phyloP scores from a whole-genome alignment of 495 filamentous ascomycete genomes.

The Trichoderma erinaceum region DNA sequence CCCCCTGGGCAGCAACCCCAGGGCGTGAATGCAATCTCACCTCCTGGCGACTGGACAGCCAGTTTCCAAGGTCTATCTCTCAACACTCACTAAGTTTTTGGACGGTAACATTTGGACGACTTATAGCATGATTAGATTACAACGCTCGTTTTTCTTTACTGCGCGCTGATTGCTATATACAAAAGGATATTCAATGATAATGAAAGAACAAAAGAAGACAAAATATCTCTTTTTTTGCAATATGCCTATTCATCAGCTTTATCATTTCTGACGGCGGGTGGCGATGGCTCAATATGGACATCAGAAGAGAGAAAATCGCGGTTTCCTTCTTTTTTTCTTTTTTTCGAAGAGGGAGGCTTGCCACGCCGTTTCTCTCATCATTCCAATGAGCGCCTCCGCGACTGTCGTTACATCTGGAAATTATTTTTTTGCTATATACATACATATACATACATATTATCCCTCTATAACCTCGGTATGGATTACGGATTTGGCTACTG shows the following conservation, averaged over 20 bases:
- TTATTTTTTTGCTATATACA: constrained; percentile 9
- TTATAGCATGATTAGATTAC: constrained; percentile 9
- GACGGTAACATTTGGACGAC: background rate
- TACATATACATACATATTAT: constrained; percentile 9
- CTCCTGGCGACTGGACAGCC: constrained; percentile 40
- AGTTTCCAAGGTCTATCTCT: constrained; percentile 49
- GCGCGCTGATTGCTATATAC: background rate
- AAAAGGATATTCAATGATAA: background rate
- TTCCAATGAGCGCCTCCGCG: background rate
- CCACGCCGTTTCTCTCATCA: no score
- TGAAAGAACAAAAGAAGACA: constrained; percentile 3
- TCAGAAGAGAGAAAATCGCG: background rate
- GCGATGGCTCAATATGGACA: background rate
- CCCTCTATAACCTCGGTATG: constrained; percentile 6
- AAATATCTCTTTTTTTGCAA: constrained; percentile 12
- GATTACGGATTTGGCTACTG: constrained; percentile 8
- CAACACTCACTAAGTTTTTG: constrained; percentile 37
- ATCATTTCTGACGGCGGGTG: background rate
- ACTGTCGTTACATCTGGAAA: constrained; percentile 6
- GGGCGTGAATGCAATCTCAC: constrained; percentile 26
- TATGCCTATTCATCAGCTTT: constrained; percentile 5
- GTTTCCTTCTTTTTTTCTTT: no score
- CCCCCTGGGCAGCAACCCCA: constrained; percentile 35
- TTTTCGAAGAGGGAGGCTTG: background rate
- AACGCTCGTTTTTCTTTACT: constrained; percentile 4